These are phyloP conservation scores for Epicoccum nigrum DNA, from an alignment of 2,329 filamentous ascomycete genomes.

Conservation along the genomic window DNA sequence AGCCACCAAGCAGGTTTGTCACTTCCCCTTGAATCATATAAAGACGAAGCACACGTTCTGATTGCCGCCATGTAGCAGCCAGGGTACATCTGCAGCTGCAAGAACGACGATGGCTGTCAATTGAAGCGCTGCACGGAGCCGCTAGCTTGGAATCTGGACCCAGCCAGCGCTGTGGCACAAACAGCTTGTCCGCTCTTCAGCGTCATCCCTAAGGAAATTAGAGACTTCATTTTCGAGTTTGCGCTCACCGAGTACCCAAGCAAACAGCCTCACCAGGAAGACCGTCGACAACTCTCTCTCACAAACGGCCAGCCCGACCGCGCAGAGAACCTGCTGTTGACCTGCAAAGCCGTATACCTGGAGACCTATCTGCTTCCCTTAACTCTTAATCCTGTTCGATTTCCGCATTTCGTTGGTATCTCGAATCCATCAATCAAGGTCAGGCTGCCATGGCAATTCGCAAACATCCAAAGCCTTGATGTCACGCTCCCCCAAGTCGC, in stretches of 20 bases:
- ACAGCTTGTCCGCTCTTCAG: conserved; percentile 18
- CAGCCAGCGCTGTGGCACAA: conserved; percentile 7
- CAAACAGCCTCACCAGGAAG: neutral
- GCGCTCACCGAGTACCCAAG: conserved; percentile 19
- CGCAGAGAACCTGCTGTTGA: conserved; percentile 19
- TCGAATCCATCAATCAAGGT: neutral
- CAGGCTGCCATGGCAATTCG: conserved; percentile 23
- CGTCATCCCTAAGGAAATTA: conserved; percentile 23
- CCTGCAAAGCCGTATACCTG: conserved; percentile 30
- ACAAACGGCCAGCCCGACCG: conserved; percentile 2
- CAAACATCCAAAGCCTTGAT: conserved; percentile 22
- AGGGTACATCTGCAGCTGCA: neutral
- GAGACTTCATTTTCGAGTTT: conserved; percentile 25
- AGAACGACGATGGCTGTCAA: neutral
- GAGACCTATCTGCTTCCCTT: conserved; percentile 27
- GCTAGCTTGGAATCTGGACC: conserved; percentile 24
- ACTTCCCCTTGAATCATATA: neutral
- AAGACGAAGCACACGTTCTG: too few species aligned
- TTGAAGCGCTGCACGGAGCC: conserved; percentile 18
- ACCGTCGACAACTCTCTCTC: neutral
- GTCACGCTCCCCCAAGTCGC: conserved; percentile 21
- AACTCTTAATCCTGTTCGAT: conserved; percentile 16
- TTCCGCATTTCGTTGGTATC: neutral
- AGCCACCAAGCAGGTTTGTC: neutral
- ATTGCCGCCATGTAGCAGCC: neutral